Percentiles rank a stretch among this genome's conserved stretches.
phyloP scores from a whole-genome alignment of 106 monocot genomes.

The Hemerocallis citrina region DNA sequence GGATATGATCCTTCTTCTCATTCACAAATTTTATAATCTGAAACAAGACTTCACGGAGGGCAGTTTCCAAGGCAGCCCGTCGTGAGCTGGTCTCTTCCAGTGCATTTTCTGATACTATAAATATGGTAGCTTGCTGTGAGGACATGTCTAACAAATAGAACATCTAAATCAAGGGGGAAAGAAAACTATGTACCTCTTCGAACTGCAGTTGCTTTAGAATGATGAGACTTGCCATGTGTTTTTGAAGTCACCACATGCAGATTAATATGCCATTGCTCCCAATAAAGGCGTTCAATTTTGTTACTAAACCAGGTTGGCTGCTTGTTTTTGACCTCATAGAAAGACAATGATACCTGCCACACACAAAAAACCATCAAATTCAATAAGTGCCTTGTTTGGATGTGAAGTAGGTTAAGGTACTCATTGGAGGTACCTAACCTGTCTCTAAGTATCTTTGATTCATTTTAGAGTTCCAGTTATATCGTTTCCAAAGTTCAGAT shows the following conservation, averaged over 20 bases:
- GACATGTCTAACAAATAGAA: background rate
- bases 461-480: too few relatives aligned
- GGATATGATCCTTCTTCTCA: constrained; percentile 93
- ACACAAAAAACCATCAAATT: too few relatives aligned
- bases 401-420: too few relatives aligned
- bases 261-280: constrained; percentile 95
- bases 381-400: too few relatives aligned
- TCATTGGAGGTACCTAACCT: too few relatives aligned
- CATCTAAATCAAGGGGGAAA: background rate
- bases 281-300: constrained; percentile 78
- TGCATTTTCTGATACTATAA: constrained; percentile 21
- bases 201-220: constrained; percentile 22
- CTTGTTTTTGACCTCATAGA: constrained; percentile 87
- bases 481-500: too few relatives aligned
- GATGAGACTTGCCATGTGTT: constrained; percentile 43
- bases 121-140: background rate
- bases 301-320: constrained; percentile 82
- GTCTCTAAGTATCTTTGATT: too few relatives aligned
- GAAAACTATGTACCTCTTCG: constrained; percentile 45
- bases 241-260: constrained; percentile 61
- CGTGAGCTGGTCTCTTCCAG: constrained; percentile 52
- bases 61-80: constrained; percentile 55
- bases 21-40: constrained; percentile 93
- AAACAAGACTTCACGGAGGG: constrained; percentile 75
- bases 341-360: constrained; percentile 87